These are phyloP conservation scores for Dipteronia sinensis DNA, from an alignment of 345 rosid genomes.

Conservation along the genomic window DNA sequence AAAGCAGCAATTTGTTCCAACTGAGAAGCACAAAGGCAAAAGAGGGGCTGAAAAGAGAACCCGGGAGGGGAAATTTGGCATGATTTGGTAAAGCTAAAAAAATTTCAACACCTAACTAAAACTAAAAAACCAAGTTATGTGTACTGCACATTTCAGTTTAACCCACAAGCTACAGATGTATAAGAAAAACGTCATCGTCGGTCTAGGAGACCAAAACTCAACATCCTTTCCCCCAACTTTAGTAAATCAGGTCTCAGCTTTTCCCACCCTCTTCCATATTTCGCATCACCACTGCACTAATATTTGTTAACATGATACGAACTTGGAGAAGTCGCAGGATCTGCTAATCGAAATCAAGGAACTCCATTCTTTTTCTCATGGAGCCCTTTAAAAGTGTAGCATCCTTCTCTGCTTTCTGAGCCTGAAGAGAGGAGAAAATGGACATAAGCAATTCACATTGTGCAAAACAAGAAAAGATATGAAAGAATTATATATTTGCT, in stretches of 20 bases:
- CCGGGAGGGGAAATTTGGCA: not conserved
- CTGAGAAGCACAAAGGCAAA: constrained; percentile 8
- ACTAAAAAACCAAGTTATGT: constrained; percentile 17
- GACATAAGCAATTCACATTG: constrained; percentile 8
- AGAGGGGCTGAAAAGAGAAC: not conserved
- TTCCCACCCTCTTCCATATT: constrained; percentile 13
- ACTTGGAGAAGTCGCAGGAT: constrained; percentile 9
- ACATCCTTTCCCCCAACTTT: constrained; percentile 16
- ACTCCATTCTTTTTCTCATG: constrained; percentile 70
- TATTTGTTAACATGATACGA: constrained; percentile 28
- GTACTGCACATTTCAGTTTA: constrained; percentile 10
- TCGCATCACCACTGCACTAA: constrained; percentile 24
- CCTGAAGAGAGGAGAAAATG: constrained; percentile 39
- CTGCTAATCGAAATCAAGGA: constrained; percentile 58
- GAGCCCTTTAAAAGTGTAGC: constrained; percentile 57
- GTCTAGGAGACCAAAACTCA: constrained; percentile 12
- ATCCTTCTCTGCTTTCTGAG: constrained; percentile 67
- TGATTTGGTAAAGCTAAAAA: constrained; percentile 3
- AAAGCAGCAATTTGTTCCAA: constrained; percentile 17
- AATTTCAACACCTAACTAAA: constrained; percentile 9
- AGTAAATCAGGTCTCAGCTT: constrained; percentile 11
- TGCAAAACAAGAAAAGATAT: not conserved
- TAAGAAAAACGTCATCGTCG: constrained; percentile 2
- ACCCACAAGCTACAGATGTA: constrained; percentile 5
- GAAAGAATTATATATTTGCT: not conserved